Base-by-base conservation (phyloP, 2,329 filamentous ascomycete genomes). In the Keithomyces neogunnii region DNA sequence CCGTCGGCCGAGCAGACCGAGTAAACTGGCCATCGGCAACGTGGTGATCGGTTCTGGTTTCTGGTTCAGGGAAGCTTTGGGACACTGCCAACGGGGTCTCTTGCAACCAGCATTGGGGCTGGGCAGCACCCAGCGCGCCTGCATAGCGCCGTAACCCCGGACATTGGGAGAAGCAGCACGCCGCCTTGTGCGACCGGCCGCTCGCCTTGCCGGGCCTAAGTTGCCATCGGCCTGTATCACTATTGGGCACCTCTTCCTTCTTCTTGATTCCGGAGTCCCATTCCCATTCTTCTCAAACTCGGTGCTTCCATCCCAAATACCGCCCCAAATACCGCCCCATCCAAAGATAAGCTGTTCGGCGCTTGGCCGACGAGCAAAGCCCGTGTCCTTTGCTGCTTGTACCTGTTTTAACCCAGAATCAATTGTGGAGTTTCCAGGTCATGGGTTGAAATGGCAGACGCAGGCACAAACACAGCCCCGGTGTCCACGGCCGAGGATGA, bases 401-500 rank as follows among this genome's bases (percentile, higher is more conserved):
- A 33, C 42, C 29, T 36, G 42, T 29, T 29, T 36, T 35, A 47
- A 40, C 35, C 6, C 13, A 39, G 9, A 38, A 44, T 47, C 45
- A 38, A 46, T 43, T 48, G 50, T 50, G 52, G 50, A 48, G 50
- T 47, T 30, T 13, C 30, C 26, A 13, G 31, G 50, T 36, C 47
- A 54, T 50, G 55, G 47, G 49, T 39, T 40, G 48, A 50, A 10
- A 56, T 57, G 53, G 44, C 53, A 47, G 51, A 54, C 36, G 44
- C 53, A 47, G 51, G 53, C 36, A 38, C 38, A n/a, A 54, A 56
- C 52, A 52, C 51, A 52, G 45, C 39, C 36, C 49, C 55, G 51
- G 51, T 60, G 55, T 56, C 63, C 33, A 59, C 63, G 58, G 60
- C 64, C 61, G 66, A 69, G 50, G 66, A 69, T 48, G 66, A 69